A percentile compares a stretch with the other conserved stretches of the same genome.
These are phyloP conservation scores for Miamiensis avidus DNA, from an alignment of 169 alveolate genomes.

Conservation along the genomic window DNA sequence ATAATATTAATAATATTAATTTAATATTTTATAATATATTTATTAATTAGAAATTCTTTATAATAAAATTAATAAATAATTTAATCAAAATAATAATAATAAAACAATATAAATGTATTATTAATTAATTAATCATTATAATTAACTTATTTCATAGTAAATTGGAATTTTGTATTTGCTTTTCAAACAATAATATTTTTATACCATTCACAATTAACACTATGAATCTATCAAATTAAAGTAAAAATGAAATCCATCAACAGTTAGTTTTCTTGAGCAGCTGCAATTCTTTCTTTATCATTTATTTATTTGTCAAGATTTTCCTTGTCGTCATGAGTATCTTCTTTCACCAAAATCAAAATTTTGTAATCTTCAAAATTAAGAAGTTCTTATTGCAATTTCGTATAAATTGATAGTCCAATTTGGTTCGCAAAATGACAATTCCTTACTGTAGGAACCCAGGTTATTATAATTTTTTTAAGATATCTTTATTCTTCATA, in stretches of 20 bases:
- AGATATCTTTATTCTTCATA: background rate
- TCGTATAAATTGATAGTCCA: slow-evolving; percentile 13
- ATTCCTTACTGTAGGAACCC: slow-evolving; percentile 30
- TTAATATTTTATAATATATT: too few species aligned
- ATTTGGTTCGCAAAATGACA: slow-evolving; percentile 17
- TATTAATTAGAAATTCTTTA: too few species aligned
- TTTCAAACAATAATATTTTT: too few species aligned
- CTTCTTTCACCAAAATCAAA: slow-evolving; percentile 12
- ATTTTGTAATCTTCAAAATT: slow-evolving; percentile 27
- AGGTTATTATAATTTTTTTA: slow-evolving; percentile 5
- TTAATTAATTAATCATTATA: too few species aligned
- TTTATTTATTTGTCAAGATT: slow-evolving; percentile 18
- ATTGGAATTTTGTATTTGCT: too few species aligned
- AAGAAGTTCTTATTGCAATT: slow-evolving; percentile 16
- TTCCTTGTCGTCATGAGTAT: slow-evolving; percentile 10
- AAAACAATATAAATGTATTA: too few species aligned
- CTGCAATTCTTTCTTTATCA: slow-evolving; percentile 26
- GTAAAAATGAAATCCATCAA: slow-evolving; percentile 10
- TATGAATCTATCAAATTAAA: too few species aligned
- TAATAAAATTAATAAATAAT: too few species aligned
- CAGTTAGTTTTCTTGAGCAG: slow-evolving; percentile 9
- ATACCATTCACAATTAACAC: too few species aligned
- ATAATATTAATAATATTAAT: too few species aligned
- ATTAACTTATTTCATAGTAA: too few species aligned
- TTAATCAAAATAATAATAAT: too few species aligned